Evolutionary conservation across 768 basidiomycete species (phyloP).

Genomic region (Baorangia bicolor): DNA sequence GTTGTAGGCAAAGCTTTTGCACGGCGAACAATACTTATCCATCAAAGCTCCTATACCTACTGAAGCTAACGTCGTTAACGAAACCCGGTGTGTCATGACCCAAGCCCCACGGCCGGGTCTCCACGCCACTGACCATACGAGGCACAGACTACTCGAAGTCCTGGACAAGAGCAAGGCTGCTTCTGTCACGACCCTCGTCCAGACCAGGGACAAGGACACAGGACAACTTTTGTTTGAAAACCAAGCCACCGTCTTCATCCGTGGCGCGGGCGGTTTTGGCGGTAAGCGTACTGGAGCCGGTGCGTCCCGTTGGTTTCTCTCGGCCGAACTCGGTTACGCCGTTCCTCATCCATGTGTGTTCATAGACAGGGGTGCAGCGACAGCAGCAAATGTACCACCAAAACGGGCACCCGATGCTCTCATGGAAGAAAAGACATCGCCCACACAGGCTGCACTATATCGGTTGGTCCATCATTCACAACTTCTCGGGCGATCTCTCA

Average conservation of each 20-base stretch:
- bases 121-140: slow-evolving; percentile 5
- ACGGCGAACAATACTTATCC: slow-evolving; percentile 93
- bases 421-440: slow-evolving; percentile 82
- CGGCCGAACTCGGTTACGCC: slow-evolving; percentile 1
- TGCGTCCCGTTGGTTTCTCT: slow-evolving; percentile 37
- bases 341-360: not conserved
- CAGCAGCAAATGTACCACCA: slow-evolving; percentile 78
- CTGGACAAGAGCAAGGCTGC: slow-evolving; percentile 94
- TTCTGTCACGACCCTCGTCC: slow-evolving; percentile 74
- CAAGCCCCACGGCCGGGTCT: slow-evolving; percentile 11
- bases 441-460: slow-evolving; percentile 87
- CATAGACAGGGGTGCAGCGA: slow-evolving; percentile 86
- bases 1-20: slow-evolving; percentile 85
- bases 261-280: slow-evolving; percentile 94
- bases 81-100: slow-evolving; percentile 52
- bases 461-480: slow-evolving; percentile 49
- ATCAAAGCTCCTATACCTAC: slow-evolving; percentile 89
- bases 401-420: slow-evolving; percentile 82
- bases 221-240: slow-evolving; percentile 89
- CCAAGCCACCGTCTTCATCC: slow-evolving; percentile 87
- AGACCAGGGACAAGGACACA: slow-evolving; percentile 76
- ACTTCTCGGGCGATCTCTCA: slow-evolving; percentile 5
- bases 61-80: slow-evolving; percentile 72
- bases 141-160: slow-evolving; percentile 68
- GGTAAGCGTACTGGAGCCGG: slow-evolving; percentile 84